Base-by-base conservation (phyloP, 805 yeast species). In the Cyberlindnera saturnus region DNA sequence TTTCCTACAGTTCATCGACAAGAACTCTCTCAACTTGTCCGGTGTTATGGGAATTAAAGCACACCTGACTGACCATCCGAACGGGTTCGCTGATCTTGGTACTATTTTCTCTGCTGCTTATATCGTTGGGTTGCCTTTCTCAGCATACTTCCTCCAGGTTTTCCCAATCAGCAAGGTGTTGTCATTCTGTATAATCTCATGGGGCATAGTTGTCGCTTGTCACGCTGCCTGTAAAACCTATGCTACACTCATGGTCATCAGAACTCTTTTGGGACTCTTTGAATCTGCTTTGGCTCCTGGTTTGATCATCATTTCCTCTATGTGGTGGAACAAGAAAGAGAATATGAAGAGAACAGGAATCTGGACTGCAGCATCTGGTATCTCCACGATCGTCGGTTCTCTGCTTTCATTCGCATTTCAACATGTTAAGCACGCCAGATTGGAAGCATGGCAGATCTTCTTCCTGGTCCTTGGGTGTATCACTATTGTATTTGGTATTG, bases 1-100 rank as follows among this genome's bases (percentile, higher is more conserved):
- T 51, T 69, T 77, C 41, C 60, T 77, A 17, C 81, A 77, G 61
- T 75, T 73, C 49, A 57, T 78, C 43, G 85, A 79, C 50, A 78
- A 77, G 48, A 66, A 75, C 5, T 58, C 77, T 38, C 58, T 74
- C 33, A 77, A 77, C 47, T 79, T 77, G 51, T 77, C 83, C 4
- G 81, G 79, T 3, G 77, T 79, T 1, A 77, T 79, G 83, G 83
- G 83, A 1, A 75, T 79, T 53, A 74, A 71, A 52, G 55, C 64
- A 3, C 66, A 74, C 51, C 60, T 75, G 47, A 58, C 56, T 32
- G 66, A 70, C 18, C 38, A 35, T n/a, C 38, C 38, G 14, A 65
- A 74, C 40, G 71, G 77, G 40, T 76, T 69, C 52, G 67, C 76
- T n/a, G 67, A 75, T 49, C 59, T 75, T 36, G 71, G 74, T 31